Base-by-base conservation (phyloP, 1,284 basidiomycete species). In the Fomitopsis betulina region DNA sequence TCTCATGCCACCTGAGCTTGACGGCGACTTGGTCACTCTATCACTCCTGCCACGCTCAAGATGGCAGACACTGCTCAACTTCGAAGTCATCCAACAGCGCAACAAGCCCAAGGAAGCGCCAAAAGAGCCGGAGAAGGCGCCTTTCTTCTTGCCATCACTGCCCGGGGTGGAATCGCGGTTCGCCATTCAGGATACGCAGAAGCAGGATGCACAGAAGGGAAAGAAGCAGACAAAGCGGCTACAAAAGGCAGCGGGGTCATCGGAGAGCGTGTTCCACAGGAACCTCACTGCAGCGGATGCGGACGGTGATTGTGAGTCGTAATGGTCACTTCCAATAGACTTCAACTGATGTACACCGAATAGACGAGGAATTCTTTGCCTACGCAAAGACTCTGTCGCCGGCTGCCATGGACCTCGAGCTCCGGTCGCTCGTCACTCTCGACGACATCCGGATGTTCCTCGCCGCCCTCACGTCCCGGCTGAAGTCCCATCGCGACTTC, bases 91-190 rank as follows among this genome's bases (percentile, higher is more conserved):
- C 67, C 91, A 94, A 88, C 89, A 91, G 81, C 88, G 96, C 51
- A 98, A 99, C 73, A 97, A 96, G 79, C 96, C 97, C 8, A 96
- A 91, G 73, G 95, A 98, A 64, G 83, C 94, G 0, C 94, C 94
- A 3, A 98, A 98, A 75, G 92, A 89, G 39, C 94, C 94, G 3
- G 95, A 98, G 74, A 84, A 92, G 61, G 96, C 95, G 1, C 97
- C 97, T 0, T 99, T 99, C 81, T 99, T 99, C 81, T 76, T 99
- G 17, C 95, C 95, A 8, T 94, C 93, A 1, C 75, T 98, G 3
- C 83, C 93, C 15, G 94, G 93, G 15, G 82, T 94, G 21, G 90
- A 95, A 62, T 81, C 85, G 15, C 81, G 91, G 17, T 96, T 96
- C 70, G 88, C 84, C 25, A 68, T 87, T 3, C 77, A 80, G 71